Base-by-base conservation (phyloP, 2,329 filamentous ascomycete genomes). In the Alternaria conjuncta region DNA sequence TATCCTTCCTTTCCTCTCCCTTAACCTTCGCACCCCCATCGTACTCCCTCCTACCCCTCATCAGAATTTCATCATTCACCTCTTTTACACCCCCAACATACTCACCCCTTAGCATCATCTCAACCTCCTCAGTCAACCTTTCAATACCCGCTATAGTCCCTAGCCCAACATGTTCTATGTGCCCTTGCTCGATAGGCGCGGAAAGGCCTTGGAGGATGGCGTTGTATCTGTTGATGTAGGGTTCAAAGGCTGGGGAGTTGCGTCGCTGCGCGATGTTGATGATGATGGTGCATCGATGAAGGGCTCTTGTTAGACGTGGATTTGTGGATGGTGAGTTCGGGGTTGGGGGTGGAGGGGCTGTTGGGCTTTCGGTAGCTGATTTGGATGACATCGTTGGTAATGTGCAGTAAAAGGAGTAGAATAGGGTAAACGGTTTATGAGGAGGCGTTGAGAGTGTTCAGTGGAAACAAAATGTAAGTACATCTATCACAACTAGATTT, bases 351-450 rank as follows among this genome's bases (percentile, higher is more conserved):
- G 21, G 21, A 6, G 21, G 5, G 5, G 4, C 5, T 6, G 21
- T 23, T 23, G 21, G 15, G 32, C 15, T 41, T 41, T n/a, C 15
- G 15, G 15, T 10, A 3, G 32, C 4, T 41, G 9, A 9, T 41
- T 41, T 18, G 0, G 36, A 18, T 2, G n/a, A 3, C 36, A 41
- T 18, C 1, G 2, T 41, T 18, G 4, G 36, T 41, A 18, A 1
- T 41, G 4, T n/a, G 32, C 2, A 41, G 32, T 23, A 5, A 41
- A 41, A 41, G 32, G 8, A 41, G 32, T 41, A n/a, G 15, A 1
- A 1, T 0, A 0, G 7, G 0, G 32, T 36, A 2, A n/a, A n/a
- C 32, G 32, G 15, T 36, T n/a, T 15, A n/a, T 36, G 28, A 30
- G 28, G 2, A 30, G 28, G 12, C 3, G 0, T 30, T 30, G 28